Conservation (phyloP, 352 stramenopile species). For the Pythium pyrilobum region DNA sequence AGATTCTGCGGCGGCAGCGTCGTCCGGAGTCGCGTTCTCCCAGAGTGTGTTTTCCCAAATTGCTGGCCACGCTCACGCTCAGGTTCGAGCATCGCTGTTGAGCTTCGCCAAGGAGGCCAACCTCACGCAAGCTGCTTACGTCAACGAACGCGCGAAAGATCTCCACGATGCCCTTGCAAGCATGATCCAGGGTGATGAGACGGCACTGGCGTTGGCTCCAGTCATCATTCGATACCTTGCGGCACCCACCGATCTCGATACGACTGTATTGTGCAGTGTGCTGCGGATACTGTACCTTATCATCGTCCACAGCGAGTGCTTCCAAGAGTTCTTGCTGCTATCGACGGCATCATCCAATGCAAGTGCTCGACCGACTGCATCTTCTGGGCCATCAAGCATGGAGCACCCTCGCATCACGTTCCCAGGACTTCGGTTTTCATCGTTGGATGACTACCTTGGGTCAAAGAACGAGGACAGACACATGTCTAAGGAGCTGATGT, state of each 20-base stretch:
- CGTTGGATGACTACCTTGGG: constrained; percentile 19
- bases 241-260: constrained; percentile 19
- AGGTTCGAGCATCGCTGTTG: constrained; percentile 17
- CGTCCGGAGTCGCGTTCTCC: constrained; percentile 10
- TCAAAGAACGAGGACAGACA: constrained; percentile 12
- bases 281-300: constrained; percentile 19
- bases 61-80: constrained; percentile 21
- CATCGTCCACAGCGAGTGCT: constrained; percentile 22
- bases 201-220: constrained; percentile 11
- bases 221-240: constrained; percentile 22
- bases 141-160: constrained; percentile 25
- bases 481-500: neutral
- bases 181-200: constrained; percentile 23
- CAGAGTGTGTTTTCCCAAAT: constrained; percentile 31
- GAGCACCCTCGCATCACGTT: constrained; percentile 21
- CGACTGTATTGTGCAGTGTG: constrained; percentile 19
- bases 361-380: neutral
- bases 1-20: neutral
- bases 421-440: constrained; percentile 17
- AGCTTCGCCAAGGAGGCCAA: constrained; percentile 23
- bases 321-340: constrained; percentile 25
- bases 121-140: constrained; percentile 20
- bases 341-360: constrained; percentile 7
- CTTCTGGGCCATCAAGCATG: neutral
- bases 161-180: constrained; percentile 20